Percentiles rank a stretch among this genome's conserved stretches.
These are phyloP conservation scores for Sporisorium graminicola DNA, from an alignment of 1,284 basidiomycete species.

Conservation along the genomic window DNA sequence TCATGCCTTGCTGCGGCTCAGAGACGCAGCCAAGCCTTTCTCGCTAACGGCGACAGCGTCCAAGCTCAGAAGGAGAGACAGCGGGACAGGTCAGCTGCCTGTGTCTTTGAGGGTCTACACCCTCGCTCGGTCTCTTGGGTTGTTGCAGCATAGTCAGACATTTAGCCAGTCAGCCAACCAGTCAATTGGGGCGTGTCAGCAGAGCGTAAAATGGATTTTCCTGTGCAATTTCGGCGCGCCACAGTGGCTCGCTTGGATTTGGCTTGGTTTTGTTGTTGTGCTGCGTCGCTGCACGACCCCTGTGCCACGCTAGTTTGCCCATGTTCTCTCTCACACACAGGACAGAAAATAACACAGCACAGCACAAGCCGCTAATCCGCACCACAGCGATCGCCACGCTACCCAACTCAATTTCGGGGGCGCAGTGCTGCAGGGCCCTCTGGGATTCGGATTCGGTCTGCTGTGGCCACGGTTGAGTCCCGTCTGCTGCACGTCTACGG, in stretches of 20 bases:
- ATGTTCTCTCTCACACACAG: not conserved
- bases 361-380: constrained; percentile 4
- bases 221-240: too few species aligned
- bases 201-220: not conserved
- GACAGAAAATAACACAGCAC: constrained; percentile 6
- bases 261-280: not conserved
- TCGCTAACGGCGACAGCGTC: not conserved
- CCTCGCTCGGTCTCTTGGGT: not conserved
- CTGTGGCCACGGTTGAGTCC: not conserved
- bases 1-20: not conserved
- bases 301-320: constrained; percentile 12
- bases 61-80: not conserved
- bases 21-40: constrained; percentile 1
- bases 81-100: not conserved
- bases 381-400: constrained; percentile 28
- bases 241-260: too few species aligned
- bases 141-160: too few species aligned
- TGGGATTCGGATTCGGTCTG: not conserved
- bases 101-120: not conserved
- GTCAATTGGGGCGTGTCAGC: not conserved
- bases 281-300: constrained; percentile 15
- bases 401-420: not conserved
- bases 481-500: constrained; percentile 3
- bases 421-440: not conserved
- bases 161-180: too few species aligned